Percentiles rank a stretch among this genome's conserved stretches.
phyloP scores from a whole-genome alignment of 176 grass and related monocot species.

The Aegilops umbellulata region DNA sequence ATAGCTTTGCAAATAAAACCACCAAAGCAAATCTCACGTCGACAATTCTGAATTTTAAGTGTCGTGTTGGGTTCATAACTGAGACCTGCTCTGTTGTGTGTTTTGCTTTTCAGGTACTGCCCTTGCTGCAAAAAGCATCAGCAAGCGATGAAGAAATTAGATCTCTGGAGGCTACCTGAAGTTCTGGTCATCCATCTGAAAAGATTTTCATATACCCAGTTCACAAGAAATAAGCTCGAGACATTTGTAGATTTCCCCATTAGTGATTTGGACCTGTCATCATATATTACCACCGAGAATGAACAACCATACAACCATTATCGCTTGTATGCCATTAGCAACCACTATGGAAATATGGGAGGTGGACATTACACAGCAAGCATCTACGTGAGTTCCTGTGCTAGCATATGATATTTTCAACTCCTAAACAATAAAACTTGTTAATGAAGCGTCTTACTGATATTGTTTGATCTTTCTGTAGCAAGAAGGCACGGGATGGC shows the following conservation, averaged over 20 bases:
- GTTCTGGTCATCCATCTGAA: conserved; percentile 95
- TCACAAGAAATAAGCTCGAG: conserved; percentile 88
- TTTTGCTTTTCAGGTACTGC: conserved; percentile 72
- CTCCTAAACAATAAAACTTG: not conserved
- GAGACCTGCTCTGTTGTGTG: not conserved
- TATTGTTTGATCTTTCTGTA: conserved; percentile 40
- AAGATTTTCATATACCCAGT: conserved; percentile 80
- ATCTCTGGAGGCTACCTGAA: conserved; percentile 91
- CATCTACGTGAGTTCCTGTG: conserved; percentile 61
- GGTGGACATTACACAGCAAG: conserved; percentile 90
- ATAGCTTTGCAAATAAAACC: conserved; percentile 7
- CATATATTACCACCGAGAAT: conserved; percentile 48
- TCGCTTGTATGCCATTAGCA: conserved; percentile 75
- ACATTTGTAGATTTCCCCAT: conserved; percentile 91
- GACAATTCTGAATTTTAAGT: conserved; percentile 5
- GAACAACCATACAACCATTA: conserved; percentile 48
- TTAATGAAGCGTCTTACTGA: conserved; percentile 22
- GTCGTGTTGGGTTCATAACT: conserved; percentile 32
- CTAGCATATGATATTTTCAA: not conserved
- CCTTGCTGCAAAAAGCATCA: conserved; percentile 88
- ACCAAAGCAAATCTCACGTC: not conserved
- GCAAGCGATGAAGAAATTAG: conserved; percentile 89
- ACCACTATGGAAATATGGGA: conserved; percentile 92
- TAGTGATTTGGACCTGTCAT: conserved; percentile 65
- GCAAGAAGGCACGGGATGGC: conserved; percentile 75